Evolutionary conservation across 2,329 filamentous ascomycete species (phyloP).

Genomic region (Tolypocladium capitatum): DNA sequence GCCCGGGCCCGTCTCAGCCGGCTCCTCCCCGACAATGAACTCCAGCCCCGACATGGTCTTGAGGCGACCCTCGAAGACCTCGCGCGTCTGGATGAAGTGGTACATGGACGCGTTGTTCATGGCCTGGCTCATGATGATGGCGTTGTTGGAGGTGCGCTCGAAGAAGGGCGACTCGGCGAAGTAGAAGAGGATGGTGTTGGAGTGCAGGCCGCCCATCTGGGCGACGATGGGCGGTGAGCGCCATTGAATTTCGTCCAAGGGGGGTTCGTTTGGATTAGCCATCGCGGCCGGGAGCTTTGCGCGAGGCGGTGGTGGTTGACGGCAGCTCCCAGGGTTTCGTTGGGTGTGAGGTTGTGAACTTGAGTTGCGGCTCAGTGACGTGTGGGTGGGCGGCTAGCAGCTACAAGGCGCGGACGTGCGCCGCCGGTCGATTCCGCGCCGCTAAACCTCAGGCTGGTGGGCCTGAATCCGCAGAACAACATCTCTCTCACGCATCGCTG

Average conservation of each 20-base stretch:
- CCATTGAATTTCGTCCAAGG: slow-evolving; percentile 58
- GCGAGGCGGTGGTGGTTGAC: neutral
- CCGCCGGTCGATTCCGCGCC: slow-evolving; percentile 6
- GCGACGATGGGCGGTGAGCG: slow-evolving; percentile 35
- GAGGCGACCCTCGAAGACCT: slow-evolving; percentile 49
- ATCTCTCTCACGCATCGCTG: neutral
- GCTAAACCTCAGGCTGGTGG: neutral
- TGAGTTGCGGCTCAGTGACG: neutral
- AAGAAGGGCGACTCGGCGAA: slow-evolving; percentile 56
- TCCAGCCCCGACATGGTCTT: slow-evolving; percentile 53
- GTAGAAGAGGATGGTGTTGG: slow-evolving; percentile 53
- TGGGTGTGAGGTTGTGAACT: neutral
- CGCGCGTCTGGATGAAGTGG: slow-evolving; percentile 44
- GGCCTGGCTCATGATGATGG: slow-evolving; percentile 47
- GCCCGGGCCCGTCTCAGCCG: slow-evolving; percentile 48
- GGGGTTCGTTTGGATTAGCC: slow-evolving; percentile 33
- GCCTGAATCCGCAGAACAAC: neutral
- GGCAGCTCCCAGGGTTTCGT: too few species aligned
- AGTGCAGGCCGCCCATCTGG: slow-evolving; percentile 46
- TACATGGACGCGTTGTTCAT: slow-evolving; percentile 47
- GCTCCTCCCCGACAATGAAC: slow-evolving; percentile 53
- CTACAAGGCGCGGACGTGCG: slow-evolving; percentile 6
- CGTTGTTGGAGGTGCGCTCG: slow-evolving; percentile 55
- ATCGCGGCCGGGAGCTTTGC: slow-evolving; percentile 16
- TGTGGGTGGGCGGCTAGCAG: slow-evolving; percentile 7